Percentiles rank a stretch among this genome's conserved stretches.
These are phyloP conservation scores for Malassezia globosa DNA, from an alignment of 1,284 basidiomycete species.

Conservation along the genomic window DNA sequence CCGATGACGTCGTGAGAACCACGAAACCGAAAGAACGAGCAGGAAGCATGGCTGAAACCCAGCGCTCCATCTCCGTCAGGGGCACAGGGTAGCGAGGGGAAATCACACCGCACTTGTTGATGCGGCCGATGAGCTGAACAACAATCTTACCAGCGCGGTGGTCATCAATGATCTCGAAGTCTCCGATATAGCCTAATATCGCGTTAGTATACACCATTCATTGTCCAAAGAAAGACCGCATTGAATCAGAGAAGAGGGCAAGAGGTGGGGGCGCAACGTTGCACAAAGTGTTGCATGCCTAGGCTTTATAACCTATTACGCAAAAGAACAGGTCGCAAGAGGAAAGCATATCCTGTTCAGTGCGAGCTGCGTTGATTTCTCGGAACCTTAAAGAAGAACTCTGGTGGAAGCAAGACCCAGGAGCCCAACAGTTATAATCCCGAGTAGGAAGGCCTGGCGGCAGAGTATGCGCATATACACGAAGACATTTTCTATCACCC, in stretches of 20 bases:
- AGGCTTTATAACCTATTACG: constrained; percentile 5
- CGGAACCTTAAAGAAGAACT: constrained; percentile 47
- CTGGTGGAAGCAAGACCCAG: constrained; percentile 27
- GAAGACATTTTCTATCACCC: neutral
- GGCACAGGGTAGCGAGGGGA: constrained; percentile 96
- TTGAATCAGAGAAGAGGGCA: too few relatives aligned
- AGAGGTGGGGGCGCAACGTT: neutral
- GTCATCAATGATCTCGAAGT: constrained; percentile 99
- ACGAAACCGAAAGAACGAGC: constrained; percentile 85
- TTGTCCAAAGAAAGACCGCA: neutral
- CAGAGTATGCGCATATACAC: too few relatives aligned
- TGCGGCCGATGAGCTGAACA: constrained; percentile 90
- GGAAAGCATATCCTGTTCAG: neutral
- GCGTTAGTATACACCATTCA: constrained; percentile 1
- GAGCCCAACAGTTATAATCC: constrained; percentile 47
- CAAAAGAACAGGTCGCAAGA: neutral
- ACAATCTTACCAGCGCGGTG: constrained; percentile 98
- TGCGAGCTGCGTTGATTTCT: constrained; percentile 26
- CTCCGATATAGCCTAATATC: constrained; percentile 87
- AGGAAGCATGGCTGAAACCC: constrained; percentile 52
- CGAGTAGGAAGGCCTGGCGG: constrained; percentile 18
- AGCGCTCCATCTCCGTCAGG: constrained; percentile 78
- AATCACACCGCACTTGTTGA: constrained; percentile 96
- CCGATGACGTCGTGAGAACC: constrained; percentile 92
- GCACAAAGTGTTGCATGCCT: constrained; percentile 24